Evolutionary conservation across 208 protist species (phyloP).

Genomic region (Strigomonas culicis): DNA sequence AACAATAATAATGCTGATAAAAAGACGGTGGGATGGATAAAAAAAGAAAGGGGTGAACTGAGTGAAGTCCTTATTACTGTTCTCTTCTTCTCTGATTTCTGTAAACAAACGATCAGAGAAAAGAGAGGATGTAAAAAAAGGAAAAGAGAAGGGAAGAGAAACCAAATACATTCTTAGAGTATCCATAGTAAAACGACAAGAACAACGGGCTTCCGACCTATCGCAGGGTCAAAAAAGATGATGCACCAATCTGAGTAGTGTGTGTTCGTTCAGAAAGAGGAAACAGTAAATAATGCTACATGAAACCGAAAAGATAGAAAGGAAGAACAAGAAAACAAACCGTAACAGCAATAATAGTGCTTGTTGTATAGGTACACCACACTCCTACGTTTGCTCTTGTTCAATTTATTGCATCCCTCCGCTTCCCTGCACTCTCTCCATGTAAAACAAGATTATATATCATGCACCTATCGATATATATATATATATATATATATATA

Average conservation of each 20-base stretch:
- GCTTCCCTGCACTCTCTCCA: neutral
- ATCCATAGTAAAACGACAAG: neutral
- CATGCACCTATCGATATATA: neutral
- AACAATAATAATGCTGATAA: too few species aligned
- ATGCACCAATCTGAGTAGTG: too few species aligned
- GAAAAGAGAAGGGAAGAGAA: neutral
- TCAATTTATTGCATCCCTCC: neutral
- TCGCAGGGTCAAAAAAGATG: too few species aligned
- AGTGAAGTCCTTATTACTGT: too few species aligned
- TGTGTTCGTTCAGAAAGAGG: too few species aligned
- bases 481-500: neutral
- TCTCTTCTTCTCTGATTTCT: too few species aligned
- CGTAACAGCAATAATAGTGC: conserved; percentile 4
- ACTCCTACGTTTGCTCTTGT: neutral
- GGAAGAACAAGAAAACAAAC: neutral
- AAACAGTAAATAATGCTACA: too few species aligned
- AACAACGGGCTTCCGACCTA: too few species aligned
- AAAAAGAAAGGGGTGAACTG: too few species aligned
- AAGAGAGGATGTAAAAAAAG: too few species aligned
- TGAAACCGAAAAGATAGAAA: neutral
- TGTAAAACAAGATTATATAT: neutral
- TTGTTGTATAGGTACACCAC: neutral
- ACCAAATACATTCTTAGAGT: neutral
- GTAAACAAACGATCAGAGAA: too few species aligned
- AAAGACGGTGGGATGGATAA: too few species aligned